phyloP scores from a whole-genome alignment of 768 basidiomycete genomes.

The Trametes cingulata region DNA sequence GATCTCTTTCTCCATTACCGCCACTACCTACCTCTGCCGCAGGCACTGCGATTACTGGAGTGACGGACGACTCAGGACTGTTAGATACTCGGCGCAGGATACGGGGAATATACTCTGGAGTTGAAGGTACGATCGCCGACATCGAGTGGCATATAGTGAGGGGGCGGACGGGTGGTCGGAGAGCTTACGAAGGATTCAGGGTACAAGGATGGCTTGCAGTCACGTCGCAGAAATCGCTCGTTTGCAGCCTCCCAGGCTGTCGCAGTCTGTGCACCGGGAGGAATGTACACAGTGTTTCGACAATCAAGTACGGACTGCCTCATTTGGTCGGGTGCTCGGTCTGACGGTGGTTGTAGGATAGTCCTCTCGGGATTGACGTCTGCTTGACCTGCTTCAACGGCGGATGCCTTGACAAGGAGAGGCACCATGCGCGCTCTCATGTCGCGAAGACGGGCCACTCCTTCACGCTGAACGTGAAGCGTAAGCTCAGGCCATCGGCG shows the following conservation, averaged over 20 bases:
- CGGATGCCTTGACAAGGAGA: conserved; percentile 62
- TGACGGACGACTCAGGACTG: not conserved
- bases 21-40: not conserved
- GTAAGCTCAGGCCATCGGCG: conserved; percentile 62
- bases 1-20: not conserved
- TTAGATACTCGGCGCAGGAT: not conserved
- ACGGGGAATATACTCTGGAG: not conserved
- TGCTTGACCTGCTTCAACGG: conserved; percentile 96
- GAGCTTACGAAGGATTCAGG: not conserved
- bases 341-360: conserved; percentile 51
- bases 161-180: not conserved
- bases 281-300: conserved; percentile 99
- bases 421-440: conserved; percentile 79
- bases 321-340: not conserved
- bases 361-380: conserved; percentile 76
- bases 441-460: conserved; percentile 68
- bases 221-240: conserved; percentile 53
- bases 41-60: not conserved
- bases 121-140: conserved; percentile 7
- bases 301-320: conserved; percentile 60
- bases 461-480: conserved; percentile 79
- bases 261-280: conserved; percentile 80
- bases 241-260: conserved; percentile 58
- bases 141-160: not conserved
- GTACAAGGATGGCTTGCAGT: conserved; percentile 40